Evolutionary conservation across 352 stramenopile genomes (phyloP).

Genomic region (Elongisporangium undulatum): DNA sequence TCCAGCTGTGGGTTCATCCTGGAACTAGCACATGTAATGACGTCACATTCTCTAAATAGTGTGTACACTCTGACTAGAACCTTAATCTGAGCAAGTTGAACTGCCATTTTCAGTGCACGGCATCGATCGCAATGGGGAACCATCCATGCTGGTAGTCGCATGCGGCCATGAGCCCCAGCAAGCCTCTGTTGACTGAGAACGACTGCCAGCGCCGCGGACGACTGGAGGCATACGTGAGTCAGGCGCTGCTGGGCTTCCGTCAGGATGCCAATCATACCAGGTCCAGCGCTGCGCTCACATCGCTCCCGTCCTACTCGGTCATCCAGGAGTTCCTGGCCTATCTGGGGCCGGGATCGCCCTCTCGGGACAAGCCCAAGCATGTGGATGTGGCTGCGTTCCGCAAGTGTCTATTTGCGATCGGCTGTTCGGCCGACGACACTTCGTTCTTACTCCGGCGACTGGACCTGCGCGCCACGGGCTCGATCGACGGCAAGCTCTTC

Average conservation of each 20-base stretch:
- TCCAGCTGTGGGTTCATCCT: background rate
- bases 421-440: constrained; percentile 18
- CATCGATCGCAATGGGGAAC: background rate
- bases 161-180: background rate
- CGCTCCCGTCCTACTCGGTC: background rate
- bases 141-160: background rate
- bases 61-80: background rate
- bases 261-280: background rate
- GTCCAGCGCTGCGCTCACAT: background rate
- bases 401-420: constrained; percentile 35
- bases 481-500: background rate
- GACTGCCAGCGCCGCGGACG: background rate
- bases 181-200: background rate
- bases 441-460: constrained; percentile 24
- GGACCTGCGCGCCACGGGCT: constrained; percentile 5
- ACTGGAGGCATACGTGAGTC: background rate
- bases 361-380: background rate
- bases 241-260: background rate
- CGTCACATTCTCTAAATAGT: background rate
- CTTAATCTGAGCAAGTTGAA: background rate
- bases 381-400: constrained; percentile 8
- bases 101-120: background rate
- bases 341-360: background rate
- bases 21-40: background rate
- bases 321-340: background rate